A percentile compares a stretch with the other conserved stretches of the same genome.
phyloP scores from a whole-genome alignment of 176 grass and related monocot species.

The Phoenix dactylifera region DNA sequence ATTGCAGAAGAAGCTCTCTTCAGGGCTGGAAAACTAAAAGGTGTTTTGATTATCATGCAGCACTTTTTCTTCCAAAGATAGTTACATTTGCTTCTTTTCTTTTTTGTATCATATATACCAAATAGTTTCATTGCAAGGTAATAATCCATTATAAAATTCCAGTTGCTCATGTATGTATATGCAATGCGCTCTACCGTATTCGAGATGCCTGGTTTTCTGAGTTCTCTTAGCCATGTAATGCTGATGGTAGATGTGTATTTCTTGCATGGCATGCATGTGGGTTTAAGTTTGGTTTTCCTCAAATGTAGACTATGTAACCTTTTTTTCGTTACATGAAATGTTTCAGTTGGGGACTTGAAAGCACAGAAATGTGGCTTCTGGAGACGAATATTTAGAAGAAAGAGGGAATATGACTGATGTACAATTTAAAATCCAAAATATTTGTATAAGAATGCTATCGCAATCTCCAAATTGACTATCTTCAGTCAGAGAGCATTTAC shows the following conservation, averaged over 20 bases:
- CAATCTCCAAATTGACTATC: too few relatives aligned
- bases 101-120: too few relatives aligned
- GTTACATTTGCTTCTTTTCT: too few relatives aligned
- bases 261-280: too few relatives aligned
- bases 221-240: background rate
- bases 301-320: background rate
- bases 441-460: too few relatives aligned
- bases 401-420: background rate
- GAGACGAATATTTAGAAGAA: slow-evolving; percentile 23
- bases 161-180: slow-evolving; percentile 7
- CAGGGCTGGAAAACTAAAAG: slow-evolving; percentile 59
- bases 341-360: slow-evolving; percentile 22
- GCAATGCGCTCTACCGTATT: background rate
- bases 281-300: too few relatives aligned
- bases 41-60: slow-evolving; percentile 21
- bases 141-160: background rate
- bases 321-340: background rate
- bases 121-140: background rate
- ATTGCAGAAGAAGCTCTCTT: slow-evolving; percentile 79
- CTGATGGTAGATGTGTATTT: background rate
- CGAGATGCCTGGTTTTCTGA: too few relatives aligned
- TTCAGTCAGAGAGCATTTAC: too few relatives aligned
- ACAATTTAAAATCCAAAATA: background rate
- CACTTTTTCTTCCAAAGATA: too few relatives aligned
- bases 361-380: slow-evolving; percentile 9